Percentiles rank a stretch among this genome's conserved stretches.
These are phyloP conservation scores for Leptographium wingfieldii DNA, from an alignment of 2,329 filamentous ascomycete genomes.

Conservation along the genomic window DNA sequence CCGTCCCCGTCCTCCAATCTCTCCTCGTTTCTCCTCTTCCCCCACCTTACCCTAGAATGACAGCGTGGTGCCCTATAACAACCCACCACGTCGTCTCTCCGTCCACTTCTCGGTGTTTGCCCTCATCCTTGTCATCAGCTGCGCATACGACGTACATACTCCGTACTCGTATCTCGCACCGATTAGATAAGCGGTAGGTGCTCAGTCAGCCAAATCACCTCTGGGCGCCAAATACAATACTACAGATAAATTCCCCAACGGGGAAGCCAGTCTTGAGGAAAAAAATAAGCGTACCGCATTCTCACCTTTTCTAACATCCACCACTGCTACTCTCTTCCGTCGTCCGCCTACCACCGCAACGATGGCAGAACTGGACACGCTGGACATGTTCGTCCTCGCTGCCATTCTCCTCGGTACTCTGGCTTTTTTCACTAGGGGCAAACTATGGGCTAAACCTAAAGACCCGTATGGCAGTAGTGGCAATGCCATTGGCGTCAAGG, in stretches of 20 bases:
- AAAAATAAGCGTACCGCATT: neutral
- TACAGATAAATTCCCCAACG: neutral
- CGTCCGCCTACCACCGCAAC: constrained; percentile 17
- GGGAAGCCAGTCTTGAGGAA: neutral
- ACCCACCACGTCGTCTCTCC: neutral
- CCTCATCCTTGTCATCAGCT: neutral
- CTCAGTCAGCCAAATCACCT: neutral
- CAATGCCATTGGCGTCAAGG: constrained; percentile 56
- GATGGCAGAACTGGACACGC: constrained; percentile 93
- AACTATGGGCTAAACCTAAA: constrained; percentile 77
- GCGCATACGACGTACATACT: neutral
- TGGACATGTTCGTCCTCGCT: constrained; percentile 86
- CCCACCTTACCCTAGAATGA: neutral
- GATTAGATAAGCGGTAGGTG: neutral
- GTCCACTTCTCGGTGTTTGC: neutral
- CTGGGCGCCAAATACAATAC: neutral
- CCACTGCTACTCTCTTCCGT: neutral
- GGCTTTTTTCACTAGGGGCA: constrained; percentile 97
- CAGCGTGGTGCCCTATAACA: neutral
- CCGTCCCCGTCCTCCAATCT: neutral
- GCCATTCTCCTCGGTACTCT: constrained; percentile 74
- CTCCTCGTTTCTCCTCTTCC: neutral
- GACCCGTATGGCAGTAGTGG: constrained; percentile 75
- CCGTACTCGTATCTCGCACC: too few relatives aligned
- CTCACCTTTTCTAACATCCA: neutral